Evolutionary conservation across 2,329 filamentous ascomycete species (phyloP), one percentile per base, ranked within the genome.

Genomic region (Hymenoscyphus albidus): DNA sequence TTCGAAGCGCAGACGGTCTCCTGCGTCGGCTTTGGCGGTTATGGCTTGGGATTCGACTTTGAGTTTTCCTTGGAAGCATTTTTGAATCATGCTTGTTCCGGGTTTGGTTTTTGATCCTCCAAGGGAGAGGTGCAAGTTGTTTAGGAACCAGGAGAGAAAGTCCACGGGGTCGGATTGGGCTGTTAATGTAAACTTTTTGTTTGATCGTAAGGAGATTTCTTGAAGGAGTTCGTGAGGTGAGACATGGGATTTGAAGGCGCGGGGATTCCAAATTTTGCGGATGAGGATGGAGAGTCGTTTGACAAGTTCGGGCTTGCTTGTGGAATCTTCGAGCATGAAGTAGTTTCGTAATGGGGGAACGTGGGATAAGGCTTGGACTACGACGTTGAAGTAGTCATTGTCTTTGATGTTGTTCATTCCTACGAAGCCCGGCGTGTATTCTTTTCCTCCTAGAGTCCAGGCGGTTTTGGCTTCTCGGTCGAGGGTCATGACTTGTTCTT

Each of bases 361-460:
- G 77, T 99, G 95, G 2, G 94, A 89, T 44, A 99, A 83, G 6
- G 93, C 89, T 77, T 99, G 95, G 59, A 96, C 89, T 2, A 97
- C 86, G 32, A 97, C 94, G 75, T 99, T 99, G 74, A 98, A 85
- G 79, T 99, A 99, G 80, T 99, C 95, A 79, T 99, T 99, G 65
- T 95, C 92, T 78, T 99, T 99, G 83, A 99, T 97, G 79, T 99
- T 99, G 83, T 99, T 99, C 91, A 99, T 96, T 70, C 95, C 95
- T 67, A 99, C 92, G 76, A 93, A 99, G 5, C 95, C 94, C 22
- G 95, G 95, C 70, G 89, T 89, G 78, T 99, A 99, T 75, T 90
- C 87, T 77, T 90, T 91, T 68, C 92, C 92, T 59, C 83, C 82
- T 54, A 98, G 83, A 73, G 96, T 94, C 84, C 89, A 93, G 56